A percentile compares a stretch with the other conserved stretches of the same genome.
phyloP scores from a whole-genome alignment of 1,284 basidiomycete species.

The Trichosporon sp. region DNA sequence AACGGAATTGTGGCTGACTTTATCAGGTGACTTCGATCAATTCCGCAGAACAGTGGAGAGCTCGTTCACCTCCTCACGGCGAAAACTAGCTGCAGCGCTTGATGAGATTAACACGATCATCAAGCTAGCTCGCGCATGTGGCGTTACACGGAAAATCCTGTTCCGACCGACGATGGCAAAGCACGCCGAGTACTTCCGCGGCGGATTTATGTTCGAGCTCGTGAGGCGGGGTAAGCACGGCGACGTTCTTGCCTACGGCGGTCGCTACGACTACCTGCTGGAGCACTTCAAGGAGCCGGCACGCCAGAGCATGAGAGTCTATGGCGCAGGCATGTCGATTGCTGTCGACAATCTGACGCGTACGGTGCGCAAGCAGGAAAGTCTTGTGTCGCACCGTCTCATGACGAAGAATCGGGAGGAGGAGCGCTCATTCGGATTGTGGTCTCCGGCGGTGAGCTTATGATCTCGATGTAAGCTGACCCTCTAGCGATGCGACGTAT shows the following conservation, averaged over 20 bases:
- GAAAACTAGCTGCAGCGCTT: conserved; percentile 41
- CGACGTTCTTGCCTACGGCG: conserved; percentile 52
- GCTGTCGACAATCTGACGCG: conserved; percentile 52
- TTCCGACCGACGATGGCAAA: conserved; percentile 49
- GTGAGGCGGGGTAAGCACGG: conserved; percentile 49
- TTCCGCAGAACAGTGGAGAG: conserved; percentile 29
- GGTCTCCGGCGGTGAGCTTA: conserved; percentile 35
- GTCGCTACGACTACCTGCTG: conserved; percentile 53
- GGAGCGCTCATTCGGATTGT: conserved; percentile 50
- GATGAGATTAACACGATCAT: conserved; percentile 48
- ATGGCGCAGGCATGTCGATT: conserved; percentile 54
- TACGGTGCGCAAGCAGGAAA: conserved; percentile 48
- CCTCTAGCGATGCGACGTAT: conserved; percentile 55
- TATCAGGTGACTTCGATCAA: conserved; percentile 30
- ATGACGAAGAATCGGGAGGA: conserved; percentile 48
- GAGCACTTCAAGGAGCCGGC: conserved; percentile 51
- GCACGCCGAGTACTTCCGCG: conserved; percentile 49
- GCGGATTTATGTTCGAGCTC: conserved; percentile 54
- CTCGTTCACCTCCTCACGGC: conserved; percentile 24
- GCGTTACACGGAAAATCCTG: conserved; percentile 49
- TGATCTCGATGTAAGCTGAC: conserved; percentile 17
- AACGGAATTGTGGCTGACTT: not conserved
- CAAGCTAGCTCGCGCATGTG: conserved; percentile 47
- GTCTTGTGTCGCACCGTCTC: conserved; percentile 43
- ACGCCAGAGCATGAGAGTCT: conserved; percentile 35